Evolutionary conservation across 441 rosid genomes (phyloP).

Genomic region (Arabidopsis lyrata): DNA sequence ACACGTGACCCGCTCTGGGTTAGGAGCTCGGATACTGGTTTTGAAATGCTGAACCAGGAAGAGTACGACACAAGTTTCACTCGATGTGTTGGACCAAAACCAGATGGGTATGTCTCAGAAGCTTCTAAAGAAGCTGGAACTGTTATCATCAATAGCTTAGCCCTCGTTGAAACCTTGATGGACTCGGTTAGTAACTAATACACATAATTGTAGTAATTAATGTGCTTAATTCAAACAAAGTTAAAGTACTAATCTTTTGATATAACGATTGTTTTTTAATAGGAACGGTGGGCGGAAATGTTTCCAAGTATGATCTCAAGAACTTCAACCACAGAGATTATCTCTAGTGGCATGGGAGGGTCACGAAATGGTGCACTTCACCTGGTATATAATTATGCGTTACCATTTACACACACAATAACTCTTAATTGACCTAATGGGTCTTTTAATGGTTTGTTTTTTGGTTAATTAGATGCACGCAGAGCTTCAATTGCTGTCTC

Average conservation of each 20-base stretch:
- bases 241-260: neutral
- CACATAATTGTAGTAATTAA: neutral
- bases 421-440: neutral
- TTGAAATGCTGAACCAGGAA: slow-evolving; percentile 69
- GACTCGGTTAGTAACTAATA: slow-evolving; percentile 63
- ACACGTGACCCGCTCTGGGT: slow-evolving; percentile 75
- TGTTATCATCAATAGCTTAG: slow-evolving; percentile 84
- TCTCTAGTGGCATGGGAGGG: slow-evolving; percentile 61
- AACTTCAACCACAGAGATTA: slow-evolving; percentile 53
- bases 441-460: neutral
- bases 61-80: slow-evolving; percentile 66
- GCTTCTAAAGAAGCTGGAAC: slow-evolving; percentile 82
- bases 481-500: slow-evolving; percentile 86
- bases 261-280: neutral
- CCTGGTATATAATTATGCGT: slow-evolving; percentile 28
- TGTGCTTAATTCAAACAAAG: neutral
- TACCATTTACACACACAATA: neutral
- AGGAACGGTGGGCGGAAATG: slow-evolving; percentile 70
- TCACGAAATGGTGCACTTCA: slow-evolving; percentile 65
- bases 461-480: slow-evolving; percentile 74
- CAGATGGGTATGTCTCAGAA: slow-evolving; percentile 66
- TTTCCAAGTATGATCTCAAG: slow-evolving; percentile 63
- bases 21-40: slow-evolving; percentile 64
- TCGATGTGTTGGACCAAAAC: slow-evolving; percentile 66
- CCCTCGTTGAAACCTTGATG: slow-evolving; percentile 90